A percentile compares a stretch with the other conserved stretches of the same genome.
These are phyloP conservation scores for Ophiocordyceps camponoti-floridani DNA, from an alignment of 2,329 filamentous ascomycete species.

Conservation along the genomic window DNA sequence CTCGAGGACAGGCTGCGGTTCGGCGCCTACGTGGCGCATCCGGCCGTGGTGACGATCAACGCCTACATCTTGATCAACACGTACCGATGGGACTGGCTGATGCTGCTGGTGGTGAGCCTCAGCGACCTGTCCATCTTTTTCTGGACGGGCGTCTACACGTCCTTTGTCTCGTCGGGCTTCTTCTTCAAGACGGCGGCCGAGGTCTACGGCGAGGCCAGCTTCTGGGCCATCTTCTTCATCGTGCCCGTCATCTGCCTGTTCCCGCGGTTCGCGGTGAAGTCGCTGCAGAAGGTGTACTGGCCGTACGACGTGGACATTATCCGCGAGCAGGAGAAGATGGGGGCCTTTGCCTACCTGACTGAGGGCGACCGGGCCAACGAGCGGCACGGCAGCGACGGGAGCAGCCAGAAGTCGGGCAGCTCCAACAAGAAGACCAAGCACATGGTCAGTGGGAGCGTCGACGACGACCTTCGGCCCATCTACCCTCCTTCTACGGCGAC, in stretches of 20 bases:
- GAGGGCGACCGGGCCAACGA: slow-evolving; percentile 14
- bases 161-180: slow-evolving; percentile 25
- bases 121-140: slow-evolving; percentile 82
- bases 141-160: slow-evolving; percentile 79
- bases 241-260: slow-evolving; percentile 69
- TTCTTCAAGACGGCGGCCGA: slow-evolving; percentile 66
- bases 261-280: slow-evolving; percentile 74
- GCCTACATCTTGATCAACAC: slow-evolving; percentile 90
- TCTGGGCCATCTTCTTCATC: slow-evolving; percentile 72
- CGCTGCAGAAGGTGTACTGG: slow-evolving; percentile 82
- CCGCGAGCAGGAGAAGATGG: slow-evolving; percentile 73
- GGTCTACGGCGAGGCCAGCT: slow-evolving; percentile 64
- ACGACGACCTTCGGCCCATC: slow-evolving; percentile 81
- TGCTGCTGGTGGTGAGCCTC: slow-evolving; percentile 62
- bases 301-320: slow-evolving; percentile 91
- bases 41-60: slow-evolving; percentile 78
- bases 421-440: slow-evolving; percentile 32
- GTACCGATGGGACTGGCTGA: slow-evolving; percentile 97
- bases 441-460: slow-evolving; percentile 43
- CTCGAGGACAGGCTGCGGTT: slow-evolving; percentile 69
- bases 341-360: slow-evolving; percentile 58
- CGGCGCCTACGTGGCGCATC: slow-evolving; percentile 72
- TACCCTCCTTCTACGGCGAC: slow-evolving; percentile 85
- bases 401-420: slow-evolving; percentile 29
- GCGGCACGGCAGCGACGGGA: slow-evolving; percentile 18